These are phyloP conservation scores for Vigna mungo DNA, from an alignment of 306 rosid genomes.

Conservation along the genomic window DNA sequence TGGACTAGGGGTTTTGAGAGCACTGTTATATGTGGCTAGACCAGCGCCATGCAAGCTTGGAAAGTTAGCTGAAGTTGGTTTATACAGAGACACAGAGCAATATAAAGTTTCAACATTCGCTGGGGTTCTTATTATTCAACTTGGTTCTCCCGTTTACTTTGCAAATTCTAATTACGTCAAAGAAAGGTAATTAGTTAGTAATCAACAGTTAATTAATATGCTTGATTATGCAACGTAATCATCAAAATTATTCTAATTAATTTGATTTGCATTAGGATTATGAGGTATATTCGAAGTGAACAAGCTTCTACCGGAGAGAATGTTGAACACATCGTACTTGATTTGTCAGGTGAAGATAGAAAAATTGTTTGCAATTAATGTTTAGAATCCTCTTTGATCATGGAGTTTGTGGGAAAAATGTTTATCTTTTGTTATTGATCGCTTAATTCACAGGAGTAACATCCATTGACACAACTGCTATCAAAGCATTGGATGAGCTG, in stretches of 20 bases:
- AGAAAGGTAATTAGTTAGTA: constrained; percentile 62
- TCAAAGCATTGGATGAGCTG: constrained; percentile 67
- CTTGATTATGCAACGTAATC: background rate
- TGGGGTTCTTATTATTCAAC: constrained; percentile 68
- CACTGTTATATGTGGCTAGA: constrained; percentile 82
- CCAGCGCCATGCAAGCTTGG: constrained; percentile 85
- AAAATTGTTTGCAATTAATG: background rate
- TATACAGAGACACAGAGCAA: constrained; percentile 76
- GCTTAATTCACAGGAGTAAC: constrained; percentile 63
- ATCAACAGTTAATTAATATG: background rate
- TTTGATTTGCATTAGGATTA: constrained; percentile 54
- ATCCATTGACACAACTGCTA: constrained; percentile 75
- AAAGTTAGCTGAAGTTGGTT: constrained; percentile 53
- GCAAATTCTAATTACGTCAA: constrained; percentile 70
- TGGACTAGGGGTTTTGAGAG: constrained; percentile 70
- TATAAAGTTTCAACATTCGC: constrained; percentile 54
- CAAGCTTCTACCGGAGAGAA: constrained; percentile 40
- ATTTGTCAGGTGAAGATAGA: constrained; percentile 65
- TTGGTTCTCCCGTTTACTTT: constrained; percentile 91
- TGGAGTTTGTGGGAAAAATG: background rate
- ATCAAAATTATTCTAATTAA: background rate
- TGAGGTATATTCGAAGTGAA: constrained; percentile 75
- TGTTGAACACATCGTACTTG: constrained; percentile 68
- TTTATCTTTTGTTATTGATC: background rate
- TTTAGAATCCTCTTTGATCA: background rate